phyloP scores from a whole-genome alignment of 345 rosid species.

The Iberis pinnata region DNA sequence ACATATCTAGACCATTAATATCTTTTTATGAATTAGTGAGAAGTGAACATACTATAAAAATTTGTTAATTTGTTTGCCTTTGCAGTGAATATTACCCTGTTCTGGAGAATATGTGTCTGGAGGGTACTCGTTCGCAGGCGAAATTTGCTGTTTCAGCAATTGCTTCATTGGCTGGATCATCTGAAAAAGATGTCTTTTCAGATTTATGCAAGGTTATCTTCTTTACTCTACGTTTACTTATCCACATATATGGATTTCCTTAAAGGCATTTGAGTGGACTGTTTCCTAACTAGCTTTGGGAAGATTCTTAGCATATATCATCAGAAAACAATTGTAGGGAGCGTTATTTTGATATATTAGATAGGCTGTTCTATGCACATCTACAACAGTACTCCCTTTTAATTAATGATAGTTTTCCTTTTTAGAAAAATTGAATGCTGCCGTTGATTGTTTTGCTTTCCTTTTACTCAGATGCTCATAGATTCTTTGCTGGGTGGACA shows the following conservation, averaged over 20 bases:
- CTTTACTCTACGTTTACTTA: conserved; percentile 5
- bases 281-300: conserved; percentile 5
- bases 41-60: conserved; percentile 12
- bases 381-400: neutral
- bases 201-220: conserved; percentile 64
- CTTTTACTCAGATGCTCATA: conserved; percentile 53
- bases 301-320: conserved; percentile 16
- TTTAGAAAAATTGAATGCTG: conserved; percentile 16
- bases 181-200: conserved; percentile 40
- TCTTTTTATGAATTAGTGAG: neutral
- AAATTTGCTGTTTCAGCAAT: conserved; percentile 82
- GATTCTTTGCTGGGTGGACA: conserved; percentile 47
- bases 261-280: conserved; percentile 13
- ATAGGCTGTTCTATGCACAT: too few species aligned
- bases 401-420: neutral
- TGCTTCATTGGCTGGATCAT: conserved; percentile 51
- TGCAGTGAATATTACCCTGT: conserved; percentile 61
- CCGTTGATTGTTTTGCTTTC: conserved; percentile 15
- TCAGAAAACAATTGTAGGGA: conserved; percentile 10
- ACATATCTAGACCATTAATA: conserved; percentile 11
- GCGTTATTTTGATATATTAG: too few species aligned
- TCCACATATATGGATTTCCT: neutral
- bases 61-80: conserved; percentile 11
- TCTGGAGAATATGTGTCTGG: conserved; percentile 57
- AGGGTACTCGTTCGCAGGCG: conserved; percentile 75